Evolutionary conservation across 495 filamentous ascomycete species (phyloP).

Genomic region (Podospora comata): DNA sequence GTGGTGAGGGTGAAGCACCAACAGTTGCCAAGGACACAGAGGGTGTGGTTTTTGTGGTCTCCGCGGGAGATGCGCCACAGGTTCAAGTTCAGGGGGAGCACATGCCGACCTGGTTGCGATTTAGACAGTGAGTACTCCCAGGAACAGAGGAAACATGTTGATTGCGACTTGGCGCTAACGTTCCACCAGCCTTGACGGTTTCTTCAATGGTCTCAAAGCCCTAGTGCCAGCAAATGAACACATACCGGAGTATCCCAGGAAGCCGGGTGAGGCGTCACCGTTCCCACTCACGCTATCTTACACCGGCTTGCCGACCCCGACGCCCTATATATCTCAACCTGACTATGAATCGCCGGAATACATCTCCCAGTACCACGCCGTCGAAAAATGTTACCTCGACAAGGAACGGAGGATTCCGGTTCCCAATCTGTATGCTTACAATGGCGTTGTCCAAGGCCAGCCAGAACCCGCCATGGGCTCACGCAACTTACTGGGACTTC

Average conservation of each 20-base stretch:
- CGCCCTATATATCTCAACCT: slow-evolving; percentile 64
- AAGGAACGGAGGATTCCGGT: slow-evolving; percentile 55
- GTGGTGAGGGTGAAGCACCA: not conserved
- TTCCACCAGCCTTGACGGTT: slow-evolving; percentile 58
- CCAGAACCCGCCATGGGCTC: slow-evolving; percentile 80
- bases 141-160: not conserved
- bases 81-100: slow-evolving; percentile 4
- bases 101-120: slow-evolving; percentile 41
- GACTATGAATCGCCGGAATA: slow-evolving; percentile 61
- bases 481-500: slow-evolving; percentile 70
- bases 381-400: slow-evolving; percentile 74
- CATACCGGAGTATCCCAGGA: slow-evolving; percentile 69
- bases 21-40: not conserved
- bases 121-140: slow-evolving; percentile 39
- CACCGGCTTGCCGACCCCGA: slow-evolving; percentile 49
- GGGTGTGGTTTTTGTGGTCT: slow-evolving; percentile 2
- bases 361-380: slow-evolving; percentile 55
- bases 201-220: slow-evolving; percentile 72
- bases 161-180: not conserved
- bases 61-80: not conserved
- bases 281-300: slow-evolving; percentile 33
- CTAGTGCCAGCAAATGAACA: slow-evolving; percentile 63
- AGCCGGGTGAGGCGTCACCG: slow-evolving; percentile 32
- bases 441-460: slow-evolving; percentile 71
- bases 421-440: slow-evolving; percentile 65